Evolutionary conservation across 768 basidiomycete genomes (phyloP).

Genomic region (Leccinum incarnatum): DNA sequence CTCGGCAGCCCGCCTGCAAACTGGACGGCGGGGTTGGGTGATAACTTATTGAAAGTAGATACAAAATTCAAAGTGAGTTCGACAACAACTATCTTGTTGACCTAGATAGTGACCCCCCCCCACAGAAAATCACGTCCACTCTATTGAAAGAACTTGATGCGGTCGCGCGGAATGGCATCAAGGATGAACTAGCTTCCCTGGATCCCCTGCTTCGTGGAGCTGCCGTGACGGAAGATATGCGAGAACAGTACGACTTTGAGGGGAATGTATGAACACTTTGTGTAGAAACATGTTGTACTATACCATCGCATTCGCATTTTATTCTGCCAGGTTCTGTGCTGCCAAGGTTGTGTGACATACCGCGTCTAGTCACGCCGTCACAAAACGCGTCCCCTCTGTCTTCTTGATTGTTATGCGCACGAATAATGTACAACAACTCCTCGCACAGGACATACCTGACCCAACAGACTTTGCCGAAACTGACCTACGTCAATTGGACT

Average conservation of each 20-base stretch:
- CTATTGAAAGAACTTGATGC: conserved; percentile 84
- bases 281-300: conserved; percentile 25
- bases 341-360: conserved; percentile 15
- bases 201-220: conserved; percentile 74
- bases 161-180: conserved; percentile 76
- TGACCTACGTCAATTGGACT: conserved; percentile 62
- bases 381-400: conserved; percentile 9
- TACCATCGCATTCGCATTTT: conserved; percentile 8
- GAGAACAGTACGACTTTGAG: conserved; percentile 45
- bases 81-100: background rate
- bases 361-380: conserved; percentile 25
- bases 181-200: conserved; percentile 77
- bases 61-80: conserved; percentile 73
- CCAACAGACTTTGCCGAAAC: conserved; percentile 68
- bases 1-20: conserved; percentile 52
- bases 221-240: conserved; percentile 33
- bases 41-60: conserved; percentile 79
- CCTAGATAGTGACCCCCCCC: background rate
- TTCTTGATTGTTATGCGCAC: conserved; percentile 19
- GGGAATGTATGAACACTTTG: conserved; percentile 32
- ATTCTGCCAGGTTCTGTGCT: background rate
- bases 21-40: conserved; percentile 64
- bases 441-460: conserved; percentile 47
- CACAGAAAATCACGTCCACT: conserved; percentile 80
- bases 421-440: conserved; percentile 29